Evolutionary conservation across 139 green algal genomes (phyloP), one percentile per base, ranked within the genome.

Genomic region (Asterochloris erici): DNA sequence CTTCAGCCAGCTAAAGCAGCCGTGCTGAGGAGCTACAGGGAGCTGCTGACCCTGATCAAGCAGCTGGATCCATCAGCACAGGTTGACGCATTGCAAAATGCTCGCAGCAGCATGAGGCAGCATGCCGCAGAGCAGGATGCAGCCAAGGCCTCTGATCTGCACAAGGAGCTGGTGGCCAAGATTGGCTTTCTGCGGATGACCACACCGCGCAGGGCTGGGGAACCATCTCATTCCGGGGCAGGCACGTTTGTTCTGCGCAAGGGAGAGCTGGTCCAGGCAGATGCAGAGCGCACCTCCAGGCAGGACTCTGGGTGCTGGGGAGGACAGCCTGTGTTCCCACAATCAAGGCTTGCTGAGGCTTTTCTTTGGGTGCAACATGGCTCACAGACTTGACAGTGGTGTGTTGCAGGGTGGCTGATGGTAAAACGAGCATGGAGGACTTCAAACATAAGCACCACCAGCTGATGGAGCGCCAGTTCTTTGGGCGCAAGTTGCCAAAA

Each of bases 381-480:
- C 15, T 62, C 79, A 47, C 21, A 21, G 24, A n/a, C 24, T 27
- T 28, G 64, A 2, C 29, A 68, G 38, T 9, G n/a, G 63, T 73
- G 17, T 68, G 27, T 0, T 85, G 78, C 87, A 95, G 93, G 28
- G 93, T 93, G 0, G 88, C 90, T 0, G 91, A 95, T 64, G 89
- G 91, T 61, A 90, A 81, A 11, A 88, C 96, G 1, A 84, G 74
- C 29, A 89, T 90, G 81, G 84, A 93, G 0, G 93, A 96, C 21
- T 92, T 90, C 26, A 74, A 84, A 21, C 66, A 83, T 38, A 83
- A 84, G 16, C 89, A 95, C 68, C 60, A 93, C 4, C 81, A 82
- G 73, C 88, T 95, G 29, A 83, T 94, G 29, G 86, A 87, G 77
- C 82, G 91, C 71, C 91, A 95, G 85, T 75, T 91, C 82, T 95